Conservation (phyloP, 306 rosid species). For the Trifolium subterraneum region DNA sequence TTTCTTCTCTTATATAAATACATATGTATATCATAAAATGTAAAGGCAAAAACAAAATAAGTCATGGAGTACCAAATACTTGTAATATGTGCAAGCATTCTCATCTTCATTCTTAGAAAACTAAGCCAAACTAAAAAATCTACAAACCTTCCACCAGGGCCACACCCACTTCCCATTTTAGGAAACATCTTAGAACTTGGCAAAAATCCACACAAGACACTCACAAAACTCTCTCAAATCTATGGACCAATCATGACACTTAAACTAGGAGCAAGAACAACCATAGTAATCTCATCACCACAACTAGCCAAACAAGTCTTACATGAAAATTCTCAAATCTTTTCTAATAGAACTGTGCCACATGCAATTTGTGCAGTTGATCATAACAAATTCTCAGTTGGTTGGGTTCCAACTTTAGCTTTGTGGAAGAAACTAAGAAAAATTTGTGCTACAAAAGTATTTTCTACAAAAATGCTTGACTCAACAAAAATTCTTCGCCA, state of each 20-base stretch:
- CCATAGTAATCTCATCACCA: slow-evolving; percentile 40
- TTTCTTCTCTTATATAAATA: too few species aligned
- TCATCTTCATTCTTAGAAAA: slow-evolving; percentile 1
- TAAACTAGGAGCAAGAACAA: slow-evolving; percentile 31
- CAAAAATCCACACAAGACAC: slow-evolving; percentile 17
- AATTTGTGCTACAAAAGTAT: slow-evolving; percentile 38
- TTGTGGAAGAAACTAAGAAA: slow-evolving; percentile 32
- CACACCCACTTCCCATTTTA: slow-evolving; percentile 31
- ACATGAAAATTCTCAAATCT: background rate
- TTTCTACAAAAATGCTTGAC: slow-evolving; percentile 28
- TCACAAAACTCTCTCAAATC: slow-evolving; percentile 30
- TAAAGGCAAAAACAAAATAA: background rate
- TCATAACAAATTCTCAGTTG: background rate
- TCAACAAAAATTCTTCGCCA: slow-evolving; percentile 24
- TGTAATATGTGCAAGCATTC: slow-evolving; percentile 18
- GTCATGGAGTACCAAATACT: slow-evolving; percentile 27
- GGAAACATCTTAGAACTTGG: slow-evolving; percentile 42
- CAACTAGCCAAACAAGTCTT: slow-evolving; percentile 33
- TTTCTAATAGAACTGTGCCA: slow-evolving; percentile 27
- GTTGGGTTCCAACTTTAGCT: background rate
- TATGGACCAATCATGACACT: slow-evolving; percentile 40
- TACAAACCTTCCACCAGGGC: slow-evolving; percentile 39
- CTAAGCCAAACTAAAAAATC: background rate
- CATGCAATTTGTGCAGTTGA: background rate
- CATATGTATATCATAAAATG: background rate